Conservation (phyloP, 2,329 filamentous ascomycete species). For the Colletotrichum lupini region DNA sequence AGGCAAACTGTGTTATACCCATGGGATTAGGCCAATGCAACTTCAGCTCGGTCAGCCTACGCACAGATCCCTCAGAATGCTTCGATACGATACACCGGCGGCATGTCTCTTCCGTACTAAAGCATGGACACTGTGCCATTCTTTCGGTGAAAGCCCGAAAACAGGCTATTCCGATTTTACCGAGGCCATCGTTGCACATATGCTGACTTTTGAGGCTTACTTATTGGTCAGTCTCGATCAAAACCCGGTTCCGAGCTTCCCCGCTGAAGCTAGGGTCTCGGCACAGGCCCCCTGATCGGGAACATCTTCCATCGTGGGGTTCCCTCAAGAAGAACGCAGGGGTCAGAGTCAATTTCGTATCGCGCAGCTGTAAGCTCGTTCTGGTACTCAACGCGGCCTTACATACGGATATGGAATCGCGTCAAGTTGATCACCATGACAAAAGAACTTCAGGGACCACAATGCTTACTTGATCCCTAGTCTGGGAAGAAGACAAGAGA, state of each 20-base stretch:
- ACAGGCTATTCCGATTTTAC: slow-evolving; percentile 18
- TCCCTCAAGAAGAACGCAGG: not conserved
- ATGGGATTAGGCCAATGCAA: not conserved
- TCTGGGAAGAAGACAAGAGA: not conserved
- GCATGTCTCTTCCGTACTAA: not conserved
- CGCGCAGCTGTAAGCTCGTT: slow-evolving; percentile 11
- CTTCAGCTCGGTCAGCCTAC: not conserved
- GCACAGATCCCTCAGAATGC: not conserved
- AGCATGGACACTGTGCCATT: not conserved
- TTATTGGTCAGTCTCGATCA: not conserved
- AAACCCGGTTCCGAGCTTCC: slow-evolving; percentile 4
- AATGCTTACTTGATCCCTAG: not conserved
- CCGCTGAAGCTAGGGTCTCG: not conserved
- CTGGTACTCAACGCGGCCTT: slow-evolving; percentile 11
- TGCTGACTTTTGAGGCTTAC: slow-evolving; percentile 17
- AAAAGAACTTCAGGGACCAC: not conserved
- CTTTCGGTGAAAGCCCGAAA: slow-evolving; percentile 6
- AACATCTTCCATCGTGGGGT: not conserved
- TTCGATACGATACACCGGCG: not conserved
- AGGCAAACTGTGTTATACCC: not conserved
- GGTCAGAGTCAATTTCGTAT: slow-evolving; percentile 16
- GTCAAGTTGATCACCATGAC: not conserved
- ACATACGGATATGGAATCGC: slow-evolving; percentile 16
- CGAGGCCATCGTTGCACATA: not conserved
- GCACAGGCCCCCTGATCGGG: slow-evolving; percentile 17